phyloP scores from a whole-genome alignment of 106 monocot genomes.

The Platanthera zijinensis region DNA sequence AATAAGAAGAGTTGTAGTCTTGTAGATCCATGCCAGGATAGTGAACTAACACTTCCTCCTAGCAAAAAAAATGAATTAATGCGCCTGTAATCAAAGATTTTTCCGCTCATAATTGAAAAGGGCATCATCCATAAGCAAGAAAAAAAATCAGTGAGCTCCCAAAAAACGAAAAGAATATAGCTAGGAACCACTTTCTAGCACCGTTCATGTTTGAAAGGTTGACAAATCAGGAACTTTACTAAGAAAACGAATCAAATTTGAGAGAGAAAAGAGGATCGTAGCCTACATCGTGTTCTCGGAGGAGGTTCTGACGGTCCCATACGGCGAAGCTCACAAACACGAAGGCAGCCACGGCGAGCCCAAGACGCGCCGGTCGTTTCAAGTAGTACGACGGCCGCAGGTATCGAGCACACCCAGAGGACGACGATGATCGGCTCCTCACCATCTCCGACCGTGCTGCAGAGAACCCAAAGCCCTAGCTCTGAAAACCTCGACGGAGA shows the following conservation, averaged over 20 bases:
- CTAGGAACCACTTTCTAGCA: background rate
- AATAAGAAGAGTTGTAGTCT: background rate
- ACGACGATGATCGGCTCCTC: conserved; percentile 19
- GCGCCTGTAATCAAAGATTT: no score
- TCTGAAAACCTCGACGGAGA: background rate
- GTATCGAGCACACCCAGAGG: conserved; percentile 26
- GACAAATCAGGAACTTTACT: background rate
- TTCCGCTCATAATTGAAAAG: no score
- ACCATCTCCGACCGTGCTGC: conserved; percentile 2
- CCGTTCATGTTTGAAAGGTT: background rate
- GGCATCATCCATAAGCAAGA: background rate
- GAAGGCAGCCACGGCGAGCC: conserved; percentile 37
- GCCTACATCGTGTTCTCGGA: conserved; percentile 57
- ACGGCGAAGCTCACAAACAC: conserved; percentile 38
- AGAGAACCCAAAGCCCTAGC: background rate
- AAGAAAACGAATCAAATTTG: background rate
- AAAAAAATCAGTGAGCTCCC: background rate
- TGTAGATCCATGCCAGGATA: background rate
- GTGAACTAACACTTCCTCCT: background rate
- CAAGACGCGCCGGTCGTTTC: conserved; percentile 49
- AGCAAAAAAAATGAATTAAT: no score
- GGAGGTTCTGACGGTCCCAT: conserved; percentile 61
- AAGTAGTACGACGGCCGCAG: conserved; percentile 53
- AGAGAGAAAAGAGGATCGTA: background rate
- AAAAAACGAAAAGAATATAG: background rate